Evolutionary conservation across 441 rosid genomes (phyloP).

Genomic region (Populus hybrid): DNA sequence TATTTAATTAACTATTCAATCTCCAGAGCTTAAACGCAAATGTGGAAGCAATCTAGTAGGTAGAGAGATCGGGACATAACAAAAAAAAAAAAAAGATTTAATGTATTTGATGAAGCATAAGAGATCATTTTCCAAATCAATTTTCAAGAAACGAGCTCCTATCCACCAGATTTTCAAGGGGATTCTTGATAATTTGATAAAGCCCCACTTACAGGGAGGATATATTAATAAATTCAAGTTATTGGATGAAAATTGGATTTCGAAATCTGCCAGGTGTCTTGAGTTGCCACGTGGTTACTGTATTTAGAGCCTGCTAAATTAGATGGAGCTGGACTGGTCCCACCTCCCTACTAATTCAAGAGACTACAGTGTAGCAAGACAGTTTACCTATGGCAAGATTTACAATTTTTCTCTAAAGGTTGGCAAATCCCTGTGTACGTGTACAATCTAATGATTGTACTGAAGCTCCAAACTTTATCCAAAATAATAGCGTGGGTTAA

Average conservation of each 20-base stretch:
- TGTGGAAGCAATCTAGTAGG: not conserved
- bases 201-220: constrained; percentile 7
- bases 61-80: not conserved
- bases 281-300: constrained; percentile 8
- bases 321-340: constrained; percentile 17
- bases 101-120: too few relatives aligned
- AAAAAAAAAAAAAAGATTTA: too few relatives aligned
- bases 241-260: constrained; percentile 1
- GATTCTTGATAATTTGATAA: not conserved
- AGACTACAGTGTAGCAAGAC: not conserved
- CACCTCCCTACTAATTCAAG: constrained; percentile 10
- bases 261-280: constrained; percentile 8
- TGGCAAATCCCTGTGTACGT: not conserved
- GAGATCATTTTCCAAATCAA: too few relatives aligned
- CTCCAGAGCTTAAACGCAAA: not conserved
- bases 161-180: not conserved
- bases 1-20: not conserved
- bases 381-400: not conserved
- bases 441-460: not conserved
- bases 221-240: constrained; percentile 4
- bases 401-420: not conserved
- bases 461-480: not conserved
- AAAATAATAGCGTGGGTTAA: too few relatives aligned
- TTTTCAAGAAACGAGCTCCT: not conserved
- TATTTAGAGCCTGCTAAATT: not conserved